A percentile compares a stretch with the other conserved stretches of the same genome.
phyloP scores from a whole-genome alignment of 2,329 filamentous ascomycete genomes.

The Macrophomina pseudophaseolina region DNA sequence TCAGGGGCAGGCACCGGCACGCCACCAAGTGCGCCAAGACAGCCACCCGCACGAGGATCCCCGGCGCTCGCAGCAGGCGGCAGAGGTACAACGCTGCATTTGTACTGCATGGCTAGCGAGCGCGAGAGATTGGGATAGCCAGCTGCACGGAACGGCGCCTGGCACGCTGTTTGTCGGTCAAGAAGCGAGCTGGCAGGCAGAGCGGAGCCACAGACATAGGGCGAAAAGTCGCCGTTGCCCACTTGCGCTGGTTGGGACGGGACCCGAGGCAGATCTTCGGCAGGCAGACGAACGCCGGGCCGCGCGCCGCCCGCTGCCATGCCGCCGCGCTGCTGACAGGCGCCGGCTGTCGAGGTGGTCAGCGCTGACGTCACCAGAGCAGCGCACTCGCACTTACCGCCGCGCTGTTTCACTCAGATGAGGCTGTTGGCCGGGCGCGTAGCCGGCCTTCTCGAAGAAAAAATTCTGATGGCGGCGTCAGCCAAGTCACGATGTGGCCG shows the following conservation, averaged over 20 bases:
- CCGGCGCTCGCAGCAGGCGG: background rate
- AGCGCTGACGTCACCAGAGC: slow-evolving; percentile 8
- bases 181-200: background rate
- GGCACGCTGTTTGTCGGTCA: background rate
- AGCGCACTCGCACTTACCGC: background rate
- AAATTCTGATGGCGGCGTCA: slow-evolving; percentile 5
- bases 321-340: background rate
- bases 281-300: background rate
- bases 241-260: background rate
- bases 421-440: background rate
- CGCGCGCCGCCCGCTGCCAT: slow-evolving; percentile 1
- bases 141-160: background rate
- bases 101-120: slow-evolving; percentile 9
- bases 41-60: slow-evolving; percentile 22
- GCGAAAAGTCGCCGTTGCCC: background rate
- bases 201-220: background rate
- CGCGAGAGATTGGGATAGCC: slow-evolving; percentile 8
- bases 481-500: slow-evolving; percentile 4
- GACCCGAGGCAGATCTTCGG: slow-evolving; percentile 4
- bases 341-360: background rate
- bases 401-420: slow-evolving; percentile 6
- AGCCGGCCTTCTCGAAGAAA: slow-evolving; percentile 8
- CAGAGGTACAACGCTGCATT: slow-evolving; percentile 13
- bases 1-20: slow-evolving; percentile 7
- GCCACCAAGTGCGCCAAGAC: slow-evolving; percentile 16